A percentile compares a stretch with the other conserved stretches of the same genome.
Evolutionary conservation across 1,284 basidiomycete genomes (phyloP).

Genomic region (Moesziomyces sp.): DNA sequence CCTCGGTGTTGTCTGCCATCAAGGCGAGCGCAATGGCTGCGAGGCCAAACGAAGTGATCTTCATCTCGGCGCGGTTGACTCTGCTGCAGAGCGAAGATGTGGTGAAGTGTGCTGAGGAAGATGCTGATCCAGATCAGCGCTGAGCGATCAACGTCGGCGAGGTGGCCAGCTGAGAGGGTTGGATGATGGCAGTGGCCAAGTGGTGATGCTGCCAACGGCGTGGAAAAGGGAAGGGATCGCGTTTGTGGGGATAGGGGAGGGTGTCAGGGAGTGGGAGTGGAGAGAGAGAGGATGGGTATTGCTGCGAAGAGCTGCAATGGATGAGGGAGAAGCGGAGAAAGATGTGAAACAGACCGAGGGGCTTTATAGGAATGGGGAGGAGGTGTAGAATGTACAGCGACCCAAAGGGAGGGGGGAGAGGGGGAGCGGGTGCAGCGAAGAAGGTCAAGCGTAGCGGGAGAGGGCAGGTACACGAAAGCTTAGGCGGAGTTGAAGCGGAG

Average conservation of each 20-base stretch:
- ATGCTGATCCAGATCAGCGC: conserved; percentile 17
- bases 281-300: conserved; percentile 12
- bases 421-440: neutral
- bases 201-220: too few relatives aligned
- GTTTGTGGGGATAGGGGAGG: conserved; percentile 1
- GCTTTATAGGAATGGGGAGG: conserved; percentile 25
- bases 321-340: conserved; percentile 29
- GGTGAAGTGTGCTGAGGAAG: neutral
- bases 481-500: conserved; percentile 19
- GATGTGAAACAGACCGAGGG: conserved; percentile 2
- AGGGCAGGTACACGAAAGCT: conserved; percentile 1
- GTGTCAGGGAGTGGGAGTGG: conserved; percentile 6
- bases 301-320: conserved; percentile 33
- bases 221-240: conserved; percentile 6
- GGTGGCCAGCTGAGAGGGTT: neutral
- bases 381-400: conserved; percentile 8
- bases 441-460: neutral
- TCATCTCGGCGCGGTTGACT: conserved; percentile 18
- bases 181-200: neutral
- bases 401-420: neutral
- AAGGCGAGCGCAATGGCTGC: conserved; percentile 46
- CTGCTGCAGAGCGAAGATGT: neutral
- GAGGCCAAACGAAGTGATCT: conserved; percentile 45
- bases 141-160: too few relatives aligned
- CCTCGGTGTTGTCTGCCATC: conserved; percentile 40